A percentile compares a stretch with the other conserved stretches of the same genome.
phyloP scores from a whole-genome alignment of 1,284 basidiomycete species.

The Phaffia rhodozyma region DNA sequence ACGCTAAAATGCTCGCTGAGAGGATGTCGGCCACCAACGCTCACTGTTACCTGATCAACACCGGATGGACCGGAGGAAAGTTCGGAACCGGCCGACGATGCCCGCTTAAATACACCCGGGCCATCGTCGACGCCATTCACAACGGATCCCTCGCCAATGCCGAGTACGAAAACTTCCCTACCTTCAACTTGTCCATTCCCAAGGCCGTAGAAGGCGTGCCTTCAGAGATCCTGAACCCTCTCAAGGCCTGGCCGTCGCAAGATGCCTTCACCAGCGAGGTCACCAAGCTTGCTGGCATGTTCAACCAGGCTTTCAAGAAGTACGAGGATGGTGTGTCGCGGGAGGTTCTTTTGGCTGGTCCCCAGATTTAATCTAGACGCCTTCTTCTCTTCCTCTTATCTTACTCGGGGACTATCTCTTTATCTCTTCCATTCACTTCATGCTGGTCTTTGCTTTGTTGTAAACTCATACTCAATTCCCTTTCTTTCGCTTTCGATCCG shows the following conservation, averaged over 20 bases:
- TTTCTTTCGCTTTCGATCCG: too few species aligned
- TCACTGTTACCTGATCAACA: conserved; percentile 98
- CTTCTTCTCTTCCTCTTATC: background rate
- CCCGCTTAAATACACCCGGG: conserved; percentile 88
- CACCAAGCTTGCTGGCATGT: conserved; percentile 78
- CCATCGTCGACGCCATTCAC: conserved; percentile 95
- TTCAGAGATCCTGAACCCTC: conserved; percentile 74
- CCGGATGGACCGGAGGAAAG: conserved; percentile 94
- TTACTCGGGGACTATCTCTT: background rate
- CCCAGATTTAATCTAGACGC: conserved; percentile 27
- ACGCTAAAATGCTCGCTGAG: conserved; percentile 94
- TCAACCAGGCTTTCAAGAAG: conserved; percentile 77
- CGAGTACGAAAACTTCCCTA: conserved; percentile 69
- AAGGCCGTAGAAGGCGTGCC: conserved; percentile 71
- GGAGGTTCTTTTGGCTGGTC: conserved; percentile 68
- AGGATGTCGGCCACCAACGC: conserved; percentile 85
- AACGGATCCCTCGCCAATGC: conserved; percentile 77
- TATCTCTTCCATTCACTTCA: background rate
- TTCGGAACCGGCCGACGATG: conserved; percentile 84
- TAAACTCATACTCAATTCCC: too few species aligned
- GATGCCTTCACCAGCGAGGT: conserved; percentile 75
- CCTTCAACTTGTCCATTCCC: conserved; percentile 71
- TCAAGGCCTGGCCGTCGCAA: conserved; percentile 70
- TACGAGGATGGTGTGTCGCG: conserved; percentile 72
- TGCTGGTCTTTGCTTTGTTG: too few species aligned